phyloP scores from a whole-genome alignment of 2,329 filamentous ascomycete genomes.

The Colletotrichum siamense region DNA sequence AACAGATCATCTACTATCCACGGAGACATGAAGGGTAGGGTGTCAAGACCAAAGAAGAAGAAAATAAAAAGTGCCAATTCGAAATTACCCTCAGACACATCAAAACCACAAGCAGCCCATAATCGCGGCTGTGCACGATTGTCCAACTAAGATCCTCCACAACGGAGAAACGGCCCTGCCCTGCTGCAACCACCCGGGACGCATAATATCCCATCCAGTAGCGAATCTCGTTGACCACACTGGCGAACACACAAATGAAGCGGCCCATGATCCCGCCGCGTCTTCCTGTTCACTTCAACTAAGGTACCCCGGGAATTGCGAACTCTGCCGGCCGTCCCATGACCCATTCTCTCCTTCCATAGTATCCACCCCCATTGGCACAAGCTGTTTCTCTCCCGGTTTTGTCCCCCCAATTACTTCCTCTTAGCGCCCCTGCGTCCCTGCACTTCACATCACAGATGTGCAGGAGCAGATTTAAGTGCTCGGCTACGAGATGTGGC shows the following conservation, averaged over 20 bases:
- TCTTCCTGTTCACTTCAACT: neutral
- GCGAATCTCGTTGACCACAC: neutral
- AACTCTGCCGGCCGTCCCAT: neutral
- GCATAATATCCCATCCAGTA: neutral
- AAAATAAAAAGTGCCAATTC: neutral
- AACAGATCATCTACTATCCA: neutral
- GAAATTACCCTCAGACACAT: neutral
- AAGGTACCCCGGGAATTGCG: neutral
- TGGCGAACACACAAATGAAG: neutral
- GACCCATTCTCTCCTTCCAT: neutral
- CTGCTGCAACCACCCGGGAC: neutral
- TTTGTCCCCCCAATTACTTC: conserved; percentile 11
- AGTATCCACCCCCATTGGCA: neutral
- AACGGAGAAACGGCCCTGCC: neutral
- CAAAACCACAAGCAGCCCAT: neutral
- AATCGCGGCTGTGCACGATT: neutral
- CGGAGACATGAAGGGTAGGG: neutral
- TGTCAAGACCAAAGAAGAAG: neutral
- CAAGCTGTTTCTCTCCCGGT: neutral
- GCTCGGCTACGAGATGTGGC: neutral
- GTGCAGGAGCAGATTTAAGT: neutral
- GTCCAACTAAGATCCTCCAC: neutral
- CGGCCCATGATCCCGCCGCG: neutral
- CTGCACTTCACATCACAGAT: neutral
- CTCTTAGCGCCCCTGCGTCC: neutral